phyloP scores from a whole-genome alignment of 371 early-diverging fungal species.

The Umbelopsis sp. region DNA sequence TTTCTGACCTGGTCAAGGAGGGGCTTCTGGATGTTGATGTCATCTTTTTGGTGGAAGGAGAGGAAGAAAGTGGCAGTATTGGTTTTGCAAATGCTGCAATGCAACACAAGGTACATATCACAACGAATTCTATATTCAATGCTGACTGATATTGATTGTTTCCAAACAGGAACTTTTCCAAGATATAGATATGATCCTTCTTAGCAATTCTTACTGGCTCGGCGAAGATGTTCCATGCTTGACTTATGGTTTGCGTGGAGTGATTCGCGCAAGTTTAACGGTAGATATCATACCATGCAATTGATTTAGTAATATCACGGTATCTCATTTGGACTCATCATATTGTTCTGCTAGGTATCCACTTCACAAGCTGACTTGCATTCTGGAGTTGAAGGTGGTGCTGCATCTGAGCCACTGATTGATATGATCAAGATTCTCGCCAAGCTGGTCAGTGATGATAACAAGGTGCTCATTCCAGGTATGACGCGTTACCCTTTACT shows the following conservation, averaged over 20 bases:
- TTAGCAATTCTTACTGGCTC: constrained; percentile 75
- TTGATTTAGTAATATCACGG: neutral
- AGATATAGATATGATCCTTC: constrained; percentile 70
- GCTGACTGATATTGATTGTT: neutral
- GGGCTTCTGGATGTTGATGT: constrained; percentile 70
- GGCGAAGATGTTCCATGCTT: constrained; percentile 72
- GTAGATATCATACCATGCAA: constrained; percentile 28
- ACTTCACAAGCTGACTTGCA: constrained; percentile 72
- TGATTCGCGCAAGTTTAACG: constrained; percentile 72
- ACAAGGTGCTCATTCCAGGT: constrained; percentile 75
- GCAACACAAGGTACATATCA: constrained; percentile 42
- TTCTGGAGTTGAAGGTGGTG: constrained; percentile 88
- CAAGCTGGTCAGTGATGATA: constrained; percentile 59
- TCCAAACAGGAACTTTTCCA: constrained; percentile 54
- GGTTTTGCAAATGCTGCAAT: constrained; percentile 72
- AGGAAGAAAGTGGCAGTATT: constrained; percentile 80
- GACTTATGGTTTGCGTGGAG: constrained; percentile 76
- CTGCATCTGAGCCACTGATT: constrained; percentile 77
- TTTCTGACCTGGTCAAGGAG: constrained; percentile 67
- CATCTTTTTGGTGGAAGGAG: constrained; percentile 83
- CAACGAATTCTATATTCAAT: too few species aligned
- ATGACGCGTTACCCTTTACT: neutral
- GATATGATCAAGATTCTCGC: constrained; percentile 74
- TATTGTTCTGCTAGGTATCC: constrained; percentile 32
- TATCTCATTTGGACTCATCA: neutral